phyloP scores from a whole-genome alignment of 805 yeast species.

The Torulaspora gathmanii region DNA sequence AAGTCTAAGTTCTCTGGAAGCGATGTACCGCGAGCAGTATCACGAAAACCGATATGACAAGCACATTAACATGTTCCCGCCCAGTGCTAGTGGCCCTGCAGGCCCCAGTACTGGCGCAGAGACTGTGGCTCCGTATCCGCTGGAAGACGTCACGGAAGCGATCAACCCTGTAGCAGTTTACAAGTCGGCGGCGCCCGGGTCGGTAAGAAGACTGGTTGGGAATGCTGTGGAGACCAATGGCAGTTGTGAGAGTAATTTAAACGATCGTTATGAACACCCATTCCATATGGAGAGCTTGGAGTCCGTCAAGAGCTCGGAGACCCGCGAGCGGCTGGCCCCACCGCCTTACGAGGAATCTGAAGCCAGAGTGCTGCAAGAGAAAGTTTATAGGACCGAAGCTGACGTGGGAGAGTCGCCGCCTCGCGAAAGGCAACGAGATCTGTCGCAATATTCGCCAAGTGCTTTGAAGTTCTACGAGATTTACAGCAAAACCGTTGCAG shows the following conservation, averaged over 20 bases:
- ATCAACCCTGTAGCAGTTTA: slow-evolving; percentile 17
- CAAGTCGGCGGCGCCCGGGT: slow-evolving; percentile 7
- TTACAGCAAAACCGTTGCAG: slow-evolving; percentile 26
- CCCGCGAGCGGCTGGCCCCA: slow-evolving; percentile 14
- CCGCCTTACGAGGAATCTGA: slow-evolving; percentile 24
- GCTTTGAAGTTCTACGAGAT: slow-evolving; percentile 24
- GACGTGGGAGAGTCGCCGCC: slow-evolving; percentile 1
- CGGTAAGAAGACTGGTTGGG: not conserved
- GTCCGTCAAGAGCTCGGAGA: slow-evolving; percentile 1
- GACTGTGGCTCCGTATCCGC: slow-evolving; percentile 20
- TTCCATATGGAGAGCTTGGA: slow-evolving; percentile 12
- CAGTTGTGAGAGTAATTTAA: slow-evolving; percentile 1
- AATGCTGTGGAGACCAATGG: not conserved
- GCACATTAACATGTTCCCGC: slow-evolving; percentile 27
- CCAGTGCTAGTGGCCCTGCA: slow-evolving; percentile 5
- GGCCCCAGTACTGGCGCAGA: slow-evolving; percentile 8
- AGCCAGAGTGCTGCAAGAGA: slow-evolving; percentile 17
- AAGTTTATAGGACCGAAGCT: slow-evolving; percentile 17
- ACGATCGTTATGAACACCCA: slow-evolving; percentile 18
- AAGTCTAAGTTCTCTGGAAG: not conserved
- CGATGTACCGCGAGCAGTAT: slow-evolving; percentile 15
- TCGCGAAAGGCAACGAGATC: slow-evolving; percentile 10
- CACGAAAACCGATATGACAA: slow-evolving; percentile 20
- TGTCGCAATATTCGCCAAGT: slow-evolving; percentile 19
- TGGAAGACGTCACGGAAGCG: slow-evolving; percentile 19